These are phyloP conservation scores for Kitagawia praeruptora DNA, from an alignment of 129 eudicot species.

Conservation along the genomic window DNA sequence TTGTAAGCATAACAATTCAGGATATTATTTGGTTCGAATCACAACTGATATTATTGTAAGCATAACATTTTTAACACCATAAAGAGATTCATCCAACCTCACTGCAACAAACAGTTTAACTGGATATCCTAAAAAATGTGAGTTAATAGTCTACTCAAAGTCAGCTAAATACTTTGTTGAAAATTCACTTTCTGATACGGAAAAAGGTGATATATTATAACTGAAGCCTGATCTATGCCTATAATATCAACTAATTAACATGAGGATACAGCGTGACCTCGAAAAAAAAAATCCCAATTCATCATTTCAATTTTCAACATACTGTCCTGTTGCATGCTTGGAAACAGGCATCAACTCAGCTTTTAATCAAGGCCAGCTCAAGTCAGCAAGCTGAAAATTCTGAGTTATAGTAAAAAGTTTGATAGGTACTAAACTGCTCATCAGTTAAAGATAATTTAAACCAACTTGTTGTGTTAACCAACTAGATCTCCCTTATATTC, in stretches of 20 bases:
- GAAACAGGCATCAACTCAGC: background rate
- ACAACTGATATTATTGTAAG: too few relatives aligned
- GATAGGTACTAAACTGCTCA: background rate
- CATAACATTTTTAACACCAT: conserved; percentile 34
- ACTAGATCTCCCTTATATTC: background rate
- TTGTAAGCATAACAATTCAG: too few relatives aligned
- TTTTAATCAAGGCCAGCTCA: background rate
- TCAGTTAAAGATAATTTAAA: background rate
- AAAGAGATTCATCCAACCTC: conserved; percentile 68
- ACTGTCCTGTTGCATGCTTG: background rate
- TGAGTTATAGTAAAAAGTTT: background rate
- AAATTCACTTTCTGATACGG: background rate
- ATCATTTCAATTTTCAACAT: background rate
- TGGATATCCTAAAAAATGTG: background rate
- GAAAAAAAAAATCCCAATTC: background rate
- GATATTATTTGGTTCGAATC: too few relatives aligned
- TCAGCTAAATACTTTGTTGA: too few relatives aligned
- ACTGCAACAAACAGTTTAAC: conserved; percentile 33
- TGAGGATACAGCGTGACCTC: background rate
- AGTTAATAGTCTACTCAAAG: background rate
- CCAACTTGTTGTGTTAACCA: background rate
- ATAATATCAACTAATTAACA: background rate
- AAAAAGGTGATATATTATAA: background rate
- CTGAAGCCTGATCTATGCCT: background rate
- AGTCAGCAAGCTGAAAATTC: background rate